Percentiles rank a stretch among this genome's conserved stretches.
Conservation (phyloP, 768 basidiomycete genomes). For the Trichaptum fuscoviolaceum region DNA sequence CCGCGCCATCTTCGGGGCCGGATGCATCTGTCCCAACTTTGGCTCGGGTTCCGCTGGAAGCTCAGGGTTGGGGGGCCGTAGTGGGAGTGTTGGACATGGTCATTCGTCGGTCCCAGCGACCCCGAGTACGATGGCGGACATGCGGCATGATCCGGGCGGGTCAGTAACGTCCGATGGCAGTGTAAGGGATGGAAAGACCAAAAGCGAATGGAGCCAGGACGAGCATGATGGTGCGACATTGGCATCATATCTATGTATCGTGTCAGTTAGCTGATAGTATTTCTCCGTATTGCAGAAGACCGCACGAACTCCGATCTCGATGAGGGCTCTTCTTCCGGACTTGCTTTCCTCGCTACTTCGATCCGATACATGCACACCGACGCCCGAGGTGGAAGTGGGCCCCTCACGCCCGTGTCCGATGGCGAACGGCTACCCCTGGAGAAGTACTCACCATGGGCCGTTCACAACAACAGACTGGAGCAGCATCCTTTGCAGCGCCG, state of each 20-base stretch:
- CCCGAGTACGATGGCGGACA: background rate
- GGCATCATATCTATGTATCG: background rate
- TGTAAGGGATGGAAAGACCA: background rate
- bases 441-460: conserved; percentile 1
- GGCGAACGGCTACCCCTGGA: background rate
- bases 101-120: background rate
- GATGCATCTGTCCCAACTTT: background rate
- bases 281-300: background rate
- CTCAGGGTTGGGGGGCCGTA: background rate
- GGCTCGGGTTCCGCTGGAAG: background rate
- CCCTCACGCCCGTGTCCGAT: background rate
- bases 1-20: background rate
- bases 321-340: conserved; percentile 4
- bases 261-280: background rate
- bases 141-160: background rate
- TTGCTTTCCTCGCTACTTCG: conserved; percentile 4
- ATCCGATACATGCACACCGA: background rate
- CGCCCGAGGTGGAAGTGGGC: background rate
- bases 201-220: conserved; percentile 1
- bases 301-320: background rate
- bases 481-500: conserved; percentile 2
- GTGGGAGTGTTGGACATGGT: background rate
- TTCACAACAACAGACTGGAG: background rate
- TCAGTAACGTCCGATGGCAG: background rate
- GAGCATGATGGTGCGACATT: background rate